phyloP scores from a whole-genome alignment of 2,329 filamentous ascomycete species.

The Blastomyces emzantsi region DNA sequence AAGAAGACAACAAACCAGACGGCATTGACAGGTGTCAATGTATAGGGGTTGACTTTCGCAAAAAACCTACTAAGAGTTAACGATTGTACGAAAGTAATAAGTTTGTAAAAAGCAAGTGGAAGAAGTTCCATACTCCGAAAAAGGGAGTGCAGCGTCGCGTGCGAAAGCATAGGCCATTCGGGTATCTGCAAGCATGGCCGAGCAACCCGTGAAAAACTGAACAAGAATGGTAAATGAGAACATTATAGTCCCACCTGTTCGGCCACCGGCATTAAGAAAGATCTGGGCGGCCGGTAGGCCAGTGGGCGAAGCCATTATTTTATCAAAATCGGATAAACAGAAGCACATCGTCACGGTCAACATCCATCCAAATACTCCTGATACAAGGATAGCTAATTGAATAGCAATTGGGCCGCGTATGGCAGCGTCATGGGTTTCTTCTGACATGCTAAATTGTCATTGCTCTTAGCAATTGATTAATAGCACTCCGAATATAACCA shows the following conservation, averaged over 20 bases:
- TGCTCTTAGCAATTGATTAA: slow-evolving; percentile 16
- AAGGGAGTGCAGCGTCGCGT: slow-evolving; percentile 52
- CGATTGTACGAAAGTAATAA: slow-evolving; percentile 1
- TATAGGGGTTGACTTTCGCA: slow-evolving; percentile 44
- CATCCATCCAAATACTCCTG: slow-evolving; percentile 52
- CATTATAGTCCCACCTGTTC: slow-evolving; percentile 49
- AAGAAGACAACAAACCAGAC: slow-evolving; percentile 57
- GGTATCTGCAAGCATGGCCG: slow-evolving; percentile 55
- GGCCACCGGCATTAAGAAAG: slow-evolving; percentile 52
- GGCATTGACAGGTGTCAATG: slow-evolving; percentile 52
- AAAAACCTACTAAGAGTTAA: slow-evolving; percentile 35
- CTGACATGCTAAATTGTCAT: slow-evolving; percentile 46
- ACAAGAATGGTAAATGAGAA: slow-evolving; percentile 55
- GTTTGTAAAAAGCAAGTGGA: neutral
- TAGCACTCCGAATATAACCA: slow-evolving; percentile 12
- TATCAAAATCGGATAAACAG: slow-evolving; percentile 51
- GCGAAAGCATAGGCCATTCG: slow-evolving; percentile 55
- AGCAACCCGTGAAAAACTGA: slow-evolving; percentile 56
- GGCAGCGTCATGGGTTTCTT: slow-evolving; percentile 57
- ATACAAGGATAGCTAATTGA: slow-evolving; percentile 49
- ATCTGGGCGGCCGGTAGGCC: slow-evolving; percentile 53
- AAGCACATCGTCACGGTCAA: slow-evolving; percentile 56
- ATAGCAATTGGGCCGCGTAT: slow-evolving; percentile 53
- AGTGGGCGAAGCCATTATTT: slow-evolving; percentile 48
- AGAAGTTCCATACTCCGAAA: slow-evolving; percentile 41